Base-by-base conservation (phyloP, 164 flowering plant genomes). In the Umbellularia californica region DNA sequence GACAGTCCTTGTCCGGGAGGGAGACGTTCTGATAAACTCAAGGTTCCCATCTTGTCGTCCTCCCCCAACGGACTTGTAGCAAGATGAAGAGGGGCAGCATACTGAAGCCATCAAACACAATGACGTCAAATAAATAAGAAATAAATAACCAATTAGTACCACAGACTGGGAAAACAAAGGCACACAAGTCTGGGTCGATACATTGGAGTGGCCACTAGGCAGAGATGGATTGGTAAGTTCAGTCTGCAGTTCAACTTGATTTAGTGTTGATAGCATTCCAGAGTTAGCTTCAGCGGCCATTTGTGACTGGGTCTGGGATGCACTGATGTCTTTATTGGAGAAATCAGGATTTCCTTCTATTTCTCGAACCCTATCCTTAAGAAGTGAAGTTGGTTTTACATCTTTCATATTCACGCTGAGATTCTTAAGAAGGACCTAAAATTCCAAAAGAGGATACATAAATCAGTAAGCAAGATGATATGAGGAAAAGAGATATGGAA, bases 271-370 rank as follows among this genome's bases (percentile, higher is more conserved):
- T n/a, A 89, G 76, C 24, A 83, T 75, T 71, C 79, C 89, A 24
- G 97, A 35, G 76, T 91, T 93, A 33, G 82, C 84, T 71, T 93
- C 97, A 82, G 91, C 74, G 68, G 87, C 82, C 50, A 87, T 80
- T 75, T 81, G 93, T 30, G 90, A 81, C 65, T 88, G 99, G 62
- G 90, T 81, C 65, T 88, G 99, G 62, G 98, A 71, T 68, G 83
- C 82, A 76, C 82, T 93, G 65, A 87, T 73, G 78, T 94, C 99
- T 79, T 95, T 94, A 65, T 88, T 93, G 12, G 98, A 94, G 75
- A 96, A 96, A 82, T 96, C 99, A 81, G 98, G 98, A 84, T 96
- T 96, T 58, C 98, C 98, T 84, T 94, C 98, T 58, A 89, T 77
- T 79, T 90, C 95, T 78, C 99, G 79, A 25, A 81, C 83, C 35